phyloP scores from a whole-genome alignment of 352 stramenopile species.

The Globisporangium canariense region DNA sequence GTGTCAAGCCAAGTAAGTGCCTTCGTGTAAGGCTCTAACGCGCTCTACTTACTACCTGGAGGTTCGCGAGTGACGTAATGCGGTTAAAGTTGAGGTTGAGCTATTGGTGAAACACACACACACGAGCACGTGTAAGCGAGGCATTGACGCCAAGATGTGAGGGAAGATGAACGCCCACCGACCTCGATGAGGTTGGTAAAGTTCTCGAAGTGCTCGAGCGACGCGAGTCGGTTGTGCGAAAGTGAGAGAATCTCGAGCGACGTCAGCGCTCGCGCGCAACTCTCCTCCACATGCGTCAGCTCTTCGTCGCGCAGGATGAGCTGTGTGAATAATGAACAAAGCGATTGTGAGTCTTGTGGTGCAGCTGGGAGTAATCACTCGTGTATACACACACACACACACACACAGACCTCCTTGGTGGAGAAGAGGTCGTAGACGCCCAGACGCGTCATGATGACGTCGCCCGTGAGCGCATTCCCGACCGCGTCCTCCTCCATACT shows the following conservation, averaged over 20 bases:
- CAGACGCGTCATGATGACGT: constrained; percentile 54
- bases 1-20: too few species aligned
- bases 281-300: constrained; percentile 39
- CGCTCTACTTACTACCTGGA: constrained; percentile 28
- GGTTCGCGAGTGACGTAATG: constrained; percentile 41
- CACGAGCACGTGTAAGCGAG: neutral
- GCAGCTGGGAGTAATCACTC: neutral
- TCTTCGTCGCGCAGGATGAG: constrained; percentile 73
- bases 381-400: neutral
- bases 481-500: neutral
- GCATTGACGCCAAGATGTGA: too few species aligned
- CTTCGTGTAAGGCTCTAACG: too few species aligned
- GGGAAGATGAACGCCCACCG: neutral
- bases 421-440: constrained; percentile 59
- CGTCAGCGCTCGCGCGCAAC: constrained; percentile 51
- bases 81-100: constrained; percentile 74
- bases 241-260: constrained; percentile 79
- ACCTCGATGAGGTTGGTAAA: constrained; percentile 77
- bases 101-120: constrained; percentile 16
- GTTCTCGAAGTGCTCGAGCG: constrained; percentile 60
- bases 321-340: constrained; percentile 18
- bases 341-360: neutral
- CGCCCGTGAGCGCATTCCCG: constrained; percentile 25
- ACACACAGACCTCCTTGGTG: constrained; percentile 53
- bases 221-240: constrained; percentile 69